A percentile compares a stretch with the other conserved stretches of the same genome.
Evolutionary conservation across 169 alveolate genomes (phyloP).

Genomic region (Eimeria falciformis): DNA sequence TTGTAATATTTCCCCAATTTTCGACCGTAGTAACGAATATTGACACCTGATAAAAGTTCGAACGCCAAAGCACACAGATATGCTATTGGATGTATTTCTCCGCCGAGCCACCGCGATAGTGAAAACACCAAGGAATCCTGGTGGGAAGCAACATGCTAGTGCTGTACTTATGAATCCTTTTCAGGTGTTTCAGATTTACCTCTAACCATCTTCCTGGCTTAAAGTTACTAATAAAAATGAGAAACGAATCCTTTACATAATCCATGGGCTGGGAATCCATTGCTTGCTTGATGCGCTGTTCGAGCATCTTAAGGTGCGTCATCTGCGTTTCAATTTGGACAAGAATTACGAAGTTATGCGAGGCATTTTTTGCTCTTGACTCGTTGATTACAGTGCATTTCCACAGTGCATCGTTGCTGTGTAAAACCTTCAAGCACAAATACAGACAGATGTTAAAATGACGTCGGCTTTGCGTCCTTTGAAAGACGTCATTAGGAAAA

Average conservation of each 20-base stretch:
- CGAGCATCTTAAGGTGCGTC: constrained; percentile 38
- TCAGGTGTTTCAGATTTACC: not conserved
- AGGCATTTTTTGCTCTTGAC: constrained; percentile 68
- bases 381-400: constrained; percentile 51
- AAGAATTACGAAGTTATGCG: constrained; percentile 55
- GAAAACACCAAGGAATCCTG: no score
- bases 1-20: constrained; percentile 72
- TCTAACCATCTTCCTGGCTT: constrained; percentile 77
- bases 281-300: constrained; percentile 66
- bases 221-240: constrained; percentile 59
- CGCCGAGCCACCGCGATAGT: no score
- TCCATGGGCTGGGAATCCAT: constrained; percentile 74
- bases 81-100: not conserved
- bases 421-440: not conserved
- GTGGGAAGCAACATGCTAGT: no score
- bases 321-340: constrained; percentile 67
- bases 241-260: constrained; percentile 71
- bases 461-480: no score
- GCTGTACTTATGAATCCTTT: not conserved
- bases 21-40: constrained; percentile 68
- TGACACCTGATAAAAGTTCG: constrained; percentile 13
- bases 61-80: not conserved
- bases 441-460: no score
- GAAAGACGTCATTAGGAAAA: no score
- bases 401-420: not conserved